Conservation (phyloP, 257 asterid species). For the Voacanga thouarsii region DNA sequence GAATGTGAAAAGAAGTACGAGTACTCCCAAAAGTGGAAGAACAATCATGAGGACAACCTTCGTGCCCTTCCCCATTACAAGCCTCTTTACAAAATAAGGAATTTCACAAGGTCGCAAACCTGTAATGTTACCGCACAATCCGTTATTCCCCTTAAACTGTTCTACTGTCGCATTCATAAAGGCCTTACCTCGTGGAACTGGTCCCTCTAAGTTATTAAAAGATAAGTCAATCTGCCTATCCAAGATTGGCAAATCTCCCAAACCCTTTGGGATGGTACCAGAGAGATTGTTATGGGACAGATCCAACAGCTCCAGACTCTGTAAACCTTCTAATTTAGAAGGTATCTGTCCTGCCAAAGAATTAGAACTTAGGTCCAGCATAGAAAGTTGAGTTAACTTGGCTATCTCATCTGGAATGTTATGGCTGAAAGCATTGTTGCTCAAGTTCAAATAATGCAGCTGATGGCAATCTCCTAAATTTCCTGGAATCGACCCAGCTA, state of each 20-base stretch:
- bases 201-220: constrained; percentile 7
- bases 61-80: not conserved
- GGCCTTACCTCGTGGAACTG: constrained; percentile 25
- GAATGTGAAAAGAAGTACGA: constrained; percentile 5
- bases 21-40: constrained; percentile 8
- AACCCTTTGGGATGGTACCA: constrained; percentile 28
- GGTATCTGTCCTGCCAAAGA: constrained; percentile 32
- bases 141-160: constrained; percentile 26
- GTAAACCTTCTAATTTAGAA: not conserved
- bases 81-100: not conserved
- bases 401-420: constrained; percentile 34
- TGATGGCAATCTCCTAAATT: constrained; percentile 25
- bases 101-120: constrained; percentile 25
- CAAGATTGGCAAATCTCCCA: constrained; percentile 14
- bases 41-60: not conserved
- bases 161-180: constrained; percentile 22
- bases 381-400: constrained; percentile 11
- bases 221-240: constrained; percentile 24
- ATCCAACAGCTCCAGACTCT: constrained; percentile 13
- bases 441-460: constrained; percentile 22
- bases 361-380: constrained; percentile 36
- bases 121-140: constrained; percentile 25
- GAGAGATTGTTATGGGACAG: constrained; percentile 38
- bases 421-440: constrained; percentile 25
- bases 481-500: constrained; percentile 34